Base-by-base conservation (phyloP, 352 stramenopile genomes). In the Thalassiosira hispida region DNA sequence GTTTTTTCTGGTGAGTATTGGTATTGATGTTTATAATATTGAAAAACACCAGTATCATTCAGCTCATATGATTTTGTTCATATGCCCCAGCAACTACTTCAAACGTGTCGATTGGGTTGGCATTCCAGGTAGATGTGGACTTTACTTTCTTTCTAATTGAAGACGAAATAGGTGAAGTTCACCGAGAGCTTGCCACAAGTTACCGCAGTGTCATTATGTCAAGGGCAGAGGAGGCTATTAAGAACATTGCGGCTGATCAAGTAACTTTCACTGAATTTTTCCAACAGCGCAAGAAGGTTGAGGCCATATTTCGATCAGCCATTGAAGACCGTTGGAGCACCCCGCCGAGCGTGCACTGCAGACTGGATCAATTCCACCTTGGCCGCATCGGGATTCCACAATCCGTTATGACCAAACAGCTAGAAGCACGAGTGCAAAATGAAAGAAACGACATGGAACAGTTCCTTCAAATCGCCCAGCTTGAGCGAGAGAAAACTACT, bases 301-400 rank as follows among this genome's bases (percentile, higher is more conserved):
- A 86, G 72, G 52, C 52, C 0, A 38, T 62, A 23, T 87, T 89
- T 51, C 40, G 75, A 55, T 40, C 55, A 1, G 82, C 82, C 18
- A 52, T 90, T 23, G 51, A 84, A 66, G 55, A 81, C 53, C 65
- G 79, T 35, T 87, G 79, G 79, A 23, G 72, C 6, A 59, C 1
- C 40, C 53, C 55, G 8, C 79, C 83, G 9, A 73, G 35, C 38
- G 23, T 90, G 16, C 83, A 90, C 51, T 73, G 59, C n/a, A 59
- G 27, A 38, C 14, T 90, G 31, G 83, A 90, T 87, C 83, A 90
- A 57, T 90, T 90, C 47, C 78, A 87, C 71, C 53, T 90, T 22
- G 83, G 79, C 8, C 29, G 79, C 11, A 87, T 90, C 31, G 40
- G 25, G 31, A 90, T 90, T 72, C 76, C 79, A 0, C 63, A 87